Base-by-base conservation (phyloP, 106 monocot species). In the Allium sativum region DNA sequence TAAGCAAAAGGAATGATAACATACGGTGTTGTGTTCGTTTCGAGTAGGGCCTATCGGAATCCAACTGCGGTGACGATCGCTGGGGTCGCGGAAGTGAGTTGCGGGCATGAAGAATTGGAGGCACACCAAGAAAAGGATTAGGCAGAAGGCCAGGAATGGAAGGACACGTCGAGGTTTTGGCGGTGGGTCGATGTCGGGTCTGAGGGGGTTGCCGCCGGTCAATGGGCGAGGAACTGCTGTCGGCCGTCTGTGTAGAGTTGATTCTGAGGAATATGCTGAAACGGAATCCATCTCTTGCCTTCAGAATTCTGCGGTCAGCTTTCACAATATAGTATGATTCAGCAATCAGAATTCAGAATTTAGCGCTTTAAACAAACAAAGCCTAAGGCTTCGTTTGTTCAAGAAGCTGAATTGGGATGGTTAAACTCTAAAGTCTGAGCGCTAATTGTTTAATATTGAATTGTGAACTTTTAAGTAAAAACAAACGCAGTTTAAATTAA, bases 11-110 rank as follows among this genome's bases (percentile, higher is more conserved):
- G 31, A 31, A 31, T 31, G 31, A 31, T 31, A 31, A 31, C 31
- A 31, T 31, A 31, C 31, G 31, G 31, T 31, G 4, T 2, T 31
- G 4, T 31, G 31, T 40, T 8, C 59, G n/a, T 41, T 44, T 40
- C 43, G 43, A 59, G 42, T 44, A 13, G 43, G 21, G 44, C 18
- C 14, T 9, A 59, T 0, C 6, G 59, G 59, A 44, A 59, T 59
- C 59, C 93, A 93, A 42, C 40, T 67, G 40, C 93, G 79, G 45
- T 42, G 68, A 40, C 70, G 88, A 42, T 88, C 80, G 21, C 67
- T 6, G 65, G 93, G 93, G 65, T 88, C 70, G 7, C 88, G 78
- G 67, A 93, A 66, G 77, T 93, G 93, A 21, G 88, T 82, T 40
- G 85, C 82, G 6, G 93, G 88, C 57, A 93, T 62, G 18, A 62